phyloP scores from a whole-genome alignment of 2,329 filamentous ascomycete genomes.

The Claviceps capensis region DNA sequence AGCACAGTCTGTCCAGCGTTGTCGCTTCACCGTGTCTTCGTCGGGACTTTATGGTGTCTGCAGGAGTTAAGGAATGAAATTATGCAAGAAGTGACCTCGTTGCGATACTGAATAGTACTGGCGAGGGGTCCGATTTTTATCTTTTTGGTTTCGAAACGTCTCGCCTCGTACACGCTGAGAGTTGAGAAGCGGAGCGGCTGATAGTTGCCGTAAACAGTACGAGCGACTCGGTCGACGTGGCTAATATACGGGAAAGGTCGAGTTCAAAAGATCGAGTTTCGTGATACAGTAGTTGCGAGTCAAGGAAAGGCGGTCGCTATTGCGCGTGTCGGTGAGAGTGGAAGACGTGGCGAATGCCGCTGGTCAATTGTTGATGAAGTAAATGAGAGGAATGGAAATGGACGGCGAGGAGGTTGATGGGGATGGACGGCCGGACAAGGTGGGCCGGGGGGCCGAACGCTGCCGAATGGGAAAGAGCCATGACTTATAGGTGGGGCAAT shows the following conservation, averaged over 20 bases:
- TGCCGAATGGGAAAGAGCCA: too few species aligned
- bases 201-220: not conserved
- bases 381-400: constrained; percentile 4
- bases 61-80: not conserved
- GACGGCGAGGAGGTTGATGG: not conserved
- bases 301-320: not conserved
- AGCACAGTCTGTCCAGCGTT: not conserved
- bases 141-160: not conserved
- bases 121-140: not conserved
- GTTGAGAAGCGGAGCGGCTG: not conserved
- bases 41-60: not conserved
- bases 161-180: not conserved
- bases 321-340: constrained; percentile 1
- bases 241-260: not conserved
- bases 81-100: not conserved
- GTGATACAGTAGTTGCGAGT: not conserved
- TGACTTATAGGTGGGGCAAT: too few species aligned
- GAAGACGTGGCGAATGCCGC: constrained; percentile 1
- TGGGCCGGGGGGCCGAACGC: too few species aligned
- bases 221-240: not conserved
- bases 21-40: not conserved
- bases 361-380: constrained; percentile 3
- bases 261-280: not conserved
- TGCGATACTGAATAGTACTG: not conserved
- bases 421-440: too few species aligned